These are phyloP conservation scores for Suhomyces atakaporum DNA, from an alignment of 1,139 yeast genomes.

Conservation along the genomic window DNA sequence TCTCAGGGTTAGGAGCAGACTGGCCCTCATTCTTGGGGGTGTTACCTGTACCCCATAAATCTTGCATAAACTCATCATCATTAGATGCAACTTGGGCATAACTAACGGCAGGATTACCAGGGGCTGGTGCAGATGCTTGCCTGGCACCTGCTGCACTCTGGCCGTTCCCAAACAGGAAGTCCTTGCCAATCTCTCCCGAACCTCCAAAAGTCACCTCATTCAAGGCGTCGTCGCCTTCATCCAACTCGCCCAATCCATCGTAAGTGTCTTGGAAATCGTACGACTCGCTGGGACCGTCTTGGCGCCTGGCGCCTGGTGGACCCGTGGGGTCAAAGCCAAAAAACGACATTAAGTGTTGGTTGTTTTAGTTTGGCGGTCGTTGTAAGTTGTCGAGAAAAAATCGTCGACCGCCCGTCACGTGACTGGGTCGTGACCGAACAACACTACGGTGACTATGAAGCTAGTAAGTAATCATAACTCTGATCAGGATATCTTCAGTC, in stretches of 20 bases:
- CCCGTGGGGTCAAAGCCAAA: conserved; percentile 56
- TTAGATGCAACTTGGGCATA: conserved; percentile 53
- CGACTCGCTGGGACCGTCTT: conserved; percentile 25
- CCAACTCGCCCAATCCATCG: conserved; percentile 72
- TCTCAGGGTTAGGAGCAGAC: conserved; percentile 25
- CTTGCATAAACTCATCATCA: conserved; percentile 53
- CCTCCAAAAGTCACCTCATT: conserved; percentile 89
- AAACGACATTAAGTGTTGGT: conserved; percentile 50
- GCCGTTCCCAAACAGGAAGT: conserved; percentile 84
- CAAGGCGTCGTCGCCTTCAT: conserved; percentile 76
- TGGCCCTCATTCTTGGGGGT: conserved; percentile 24
- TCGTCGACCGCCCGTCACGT: neutral
- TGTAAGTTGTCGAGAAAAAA: no score
- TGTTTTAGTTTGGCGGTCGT: neutral
- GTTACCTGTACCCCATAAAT: conserved; percentile 48
- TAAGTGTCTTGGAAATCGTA: conserved; percentile 84
- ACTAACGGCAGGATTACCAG: conserved; percentile 41
- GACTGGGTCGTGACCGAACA: neutral
- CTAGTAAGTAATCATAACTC: no score
- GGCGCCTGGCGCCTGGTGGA: conserved; percentile 29
- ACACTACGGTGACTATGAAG: no score
- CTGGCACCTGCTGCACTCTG: no score
- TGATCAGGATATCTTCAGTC: no score
- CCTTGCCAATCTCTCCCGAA: conserved; percentile 58
- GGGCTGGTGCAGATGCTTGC: conserved; percentile 14